Percentiles rank a stretch among this genome's conserved stretches.
Evolutionary conservation across 2,329 filamentous ascomycete genomes (phyloP).

Genomic region (Verticillium klebahnii): DNA sequence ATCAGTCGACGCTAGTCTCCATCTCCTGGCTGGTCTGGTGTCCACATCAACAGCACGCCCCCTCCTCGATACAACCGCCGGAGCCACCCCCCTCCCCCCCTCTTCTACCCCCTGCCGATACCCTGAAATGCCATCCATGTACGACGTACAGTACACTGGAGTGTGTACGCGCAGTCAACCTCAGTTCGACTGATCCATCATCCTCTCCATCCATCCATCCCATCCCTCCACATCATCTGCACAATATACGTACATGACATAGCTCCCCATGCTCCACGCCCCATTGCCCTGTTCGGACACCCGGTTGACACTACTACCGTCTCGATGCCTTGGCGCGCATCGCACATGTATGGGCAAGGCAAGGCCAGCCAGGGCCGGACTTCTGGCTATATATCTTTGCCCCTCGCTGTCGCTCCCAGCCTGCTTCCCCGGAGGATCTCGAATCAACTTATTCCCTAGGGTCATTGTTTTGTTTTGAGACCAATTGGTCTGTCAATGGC

Average conservation of each 20-base stretch:
- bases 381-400: conserved; percentile 2
- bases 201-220: neutral
- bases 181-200: neutral
- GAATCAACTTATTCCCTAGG: conserved; percentile 1
- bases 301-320: conserved; percentile 2
- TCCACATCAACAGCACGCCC: neutral
- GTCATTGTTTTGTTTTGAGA: conserved; percentile 3
- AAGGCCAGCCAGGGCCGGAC: conserved; percentile 1
- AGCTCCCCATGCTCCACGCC: neutral
- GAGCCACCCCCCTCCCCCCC: neutral
- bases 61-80: conserved; percentile 3
- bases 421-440: conserved; percentile 1
- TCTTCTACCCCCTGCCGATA: neutral
- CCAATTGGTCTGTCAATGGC: conserved; percentile 6
- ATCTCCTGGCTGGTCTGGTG: neutral
- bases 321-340: conserved; percentile 4
- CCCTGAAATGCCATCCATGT: conserved; percentile 2
- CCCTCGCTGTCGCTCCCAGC: neutral
- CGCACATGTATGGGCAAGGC: neutral
- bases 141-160: neutral
- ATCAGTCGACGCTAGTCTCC: neutral
- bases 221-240: conserved; percentile 2
- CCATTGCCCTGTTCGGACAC: conserved; percentile 4
- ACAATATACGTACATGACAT: conserved; percentile 3
- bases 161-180: neutral